Base-by-base conservation (phyloP, 2,329 filamentous ascomycete genomes). In the Colletotrichum chrysophilum region DNA sequence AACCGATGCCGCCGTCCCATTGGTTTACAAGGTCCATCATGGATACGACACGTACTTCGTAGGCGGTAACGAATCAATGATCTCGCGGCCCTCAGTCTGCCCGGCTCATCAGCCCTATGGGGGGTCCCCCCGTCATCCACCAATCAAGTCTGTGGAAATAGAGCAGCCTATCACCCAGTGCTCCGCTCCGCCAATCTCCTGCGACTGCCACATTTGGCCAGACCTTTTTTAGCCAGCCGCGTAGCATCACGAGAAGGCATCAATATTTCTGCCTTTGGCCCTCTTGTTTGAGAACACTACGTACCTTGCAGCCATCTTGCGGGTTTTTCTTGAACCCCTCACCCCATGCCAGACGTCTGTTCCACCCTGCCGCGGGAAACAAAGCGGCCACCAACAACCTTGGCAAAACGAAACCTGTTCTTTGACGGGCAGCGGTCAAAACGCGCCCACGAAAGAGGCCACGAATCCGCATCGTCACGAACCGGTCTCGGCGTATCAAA, bases 141-240 rank as follows among this genome's bases (percentile, higher is more conserved):
- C 72, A 77, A 77, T 76, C 74, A 76, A 5, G 21, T 58, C 30
- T 34, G 18, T 21, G 43, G 38, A n/a, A 76, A 77, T 74, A 38
- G 74, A 36, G 76, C 65, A 74, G 76, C 76, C 76, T 77, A 76
- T 76, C 76, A 74, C 52, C 43, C 60, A 56, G 43, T 34, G 69
- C 43, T 67, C 76, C 76, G 76, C 74, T 67, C 34, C 28, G 43
- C 64, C 72, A 52, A 76, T 72, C 43, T 60, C 28, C 43, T 48
- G 38, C 48, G 69, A 21, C 56, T 56, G 65, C 56, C 70, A 65
- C 26, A 43, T 69, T 28, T 56, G 58, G 64, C 48, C 70, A 69
- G 26, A 52, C n/a, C 60, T 64, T 36, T 58, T 16, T 56, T 14
- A 55, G 16, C 32, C 64, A n/a, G 38, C 58, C 48, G 69, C 61